Base-by-base conservation (phyloP, 805 yeast species). In the Millerago galiae region DNA sequence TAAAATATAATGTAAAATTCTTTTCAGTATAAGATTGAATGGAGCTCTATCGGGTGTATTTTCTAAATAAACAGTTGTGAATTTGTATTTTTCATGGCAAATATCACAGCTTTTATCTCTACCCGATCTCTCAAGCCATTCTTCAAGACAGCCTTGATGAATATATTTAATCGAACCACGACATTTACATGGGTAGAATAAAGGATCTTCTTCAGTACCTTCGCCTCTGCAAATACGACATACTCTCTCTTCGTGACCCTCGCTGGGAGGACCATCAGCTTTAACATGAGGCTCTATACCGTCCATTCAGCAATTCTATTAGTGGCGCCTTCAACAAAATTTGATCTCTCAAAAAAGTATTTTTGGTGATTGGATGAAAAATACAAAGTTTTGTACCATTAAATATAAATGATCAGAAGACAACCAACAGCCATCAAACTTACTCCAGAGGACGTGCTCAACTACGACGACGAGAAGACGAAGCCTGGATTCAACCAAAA, bases 171-270 rank as follows among this genome's bases (percentile, higher is more conserved):
- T 95, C 12, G 95, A 83, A 2, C 99, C 99, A 41, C 88, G 72
- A 64, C 99, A 93, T 55, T 77, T 81, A 64, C 99, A 93, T 3
- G 99, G 99, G 61, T 85, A 90, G 49, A 75, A 82, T 36, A 93
- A 67, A 4, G 96, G 96, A 49, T 85, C 87, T 1, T 74, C 78
- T 0, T 64, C 66, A 0, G 93, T 77, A n/a, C 77, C 90, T 53
- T 88, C 98, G 31, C 95, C 91, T 40, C 96, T 83, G 59, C 99
- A 93, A 36, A 93, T 90, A 46, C 99, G 83, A 62, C 99, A 93
- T 3, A 82, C 73, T 27, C 69, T 72, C 45, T 73, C 82, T 29
- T 47, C 46, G 10, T 29, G 14, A 10, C 16, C 15, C 16, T 29
- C 32, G 9, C 9, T 6, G 8, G 35, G 17, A 10, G 35, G 35